A percentile compares a stretch with the other conserved stretches of the same genome.
phyloP scores from a whole-genome alignment of 306 rosid species.

The Castanea sativa region DNA sequence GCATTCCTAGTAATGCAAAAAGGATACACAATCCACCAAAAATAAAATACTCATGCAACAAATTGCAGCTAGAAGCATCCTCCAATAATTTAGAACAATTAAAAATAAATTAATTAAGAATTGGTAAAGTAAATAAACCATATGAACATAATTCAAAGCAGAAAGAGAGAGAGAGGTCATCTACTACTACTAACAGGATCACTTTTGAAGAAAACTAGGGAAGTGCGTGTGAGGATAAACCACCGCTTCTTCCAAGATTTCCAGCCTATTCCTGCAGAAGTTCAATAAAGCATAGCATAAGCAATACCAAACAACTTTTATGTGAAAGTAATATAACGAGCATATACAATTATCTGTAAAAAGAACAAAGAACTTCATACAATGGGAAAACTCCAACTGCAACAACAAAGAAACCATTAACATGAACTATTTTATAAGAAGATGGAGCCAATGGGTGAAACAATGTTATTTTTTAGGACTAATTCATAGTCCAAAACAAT shows the following conservation, averaged over 20 bases:
- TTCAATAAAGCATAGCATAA: constrained; percentile 21
- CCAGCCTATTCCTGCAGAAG: constrained; percentile 93
- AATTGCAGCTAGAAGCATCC: constrained; percentile 1
- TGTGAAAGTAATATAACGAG: neutral
- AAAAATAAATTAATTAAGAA: neutral
- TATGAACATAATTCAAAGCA: constrained; percentile 7
- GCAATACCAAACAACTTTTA: constrained; percentile 11
- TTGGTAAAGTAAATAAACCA: neutral
- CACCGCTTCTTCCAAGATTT: constrained; percentile 99
- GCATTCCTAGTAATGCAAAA: neutral
- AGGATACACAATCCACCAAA: neutral
- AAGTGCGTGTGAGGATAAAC: constrained; percentile 93
- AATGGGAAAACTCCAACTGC: neutral
- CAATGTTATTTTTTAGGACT: neutral
- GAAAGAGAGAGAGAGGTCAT: constrained; percentile 13
- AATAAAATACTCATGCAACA: neutral
- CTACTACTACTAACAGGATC: constrained; percentile 81
- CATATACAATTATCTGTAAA: neutral
- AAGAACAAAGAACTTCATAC: neutral
- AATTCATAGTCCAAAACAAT: neutral
- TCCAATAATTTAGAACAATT: constrained; percentile 1
- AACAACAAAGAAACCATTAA: neutral
- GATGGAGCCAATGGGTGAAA: neutral
- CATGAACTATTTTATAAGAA: neutral
- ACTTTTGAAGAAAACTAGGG: constrained; percentile 91